Percentiles rank a stretch among this genome's conserved stretches.
Conservation (phyloP, 306 rosid species). For the Prosopis cineraria region DNA sequence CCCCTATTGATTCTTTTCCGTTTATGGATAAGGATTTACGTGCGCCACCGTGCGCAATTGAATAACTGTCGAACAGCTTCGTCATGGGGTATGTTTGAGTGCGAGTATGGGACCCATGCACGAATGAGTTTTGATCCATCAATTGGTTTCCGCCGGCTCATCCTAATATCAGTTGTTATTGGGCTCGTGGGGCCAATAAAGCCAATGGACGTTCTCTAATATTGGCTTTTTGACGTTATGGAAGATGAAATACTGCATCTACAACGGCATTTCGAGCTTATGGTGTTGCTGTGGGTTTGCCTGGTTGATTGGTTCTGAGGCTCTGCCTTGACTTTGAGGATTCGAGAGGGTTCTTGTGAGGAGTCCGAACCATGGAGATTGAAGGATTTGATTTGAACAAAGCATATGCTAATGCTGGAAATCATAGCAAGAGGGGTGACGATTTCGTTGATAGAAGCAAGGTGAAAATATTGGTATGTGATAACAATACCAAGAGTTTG, state of each 20-base stretch:
- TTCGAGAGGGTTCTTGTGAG: not conserved
- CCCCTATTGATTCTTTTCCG: not conserved
- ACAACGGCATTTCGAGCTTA: not conserved
- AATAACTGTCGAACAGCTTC: not conserved
- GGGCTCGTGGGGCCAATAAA: slow-evolving; percentile 18
- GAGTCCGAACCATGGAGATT: slow-evolving; percentile 49
- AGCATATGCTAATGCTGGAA: slow-evolving; percentile 41
- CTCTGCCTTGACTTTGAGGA: slow-evolving; percentile 4
- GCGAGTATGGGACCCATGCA: not conserved
- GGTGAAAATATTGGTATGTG: slow-evolving; percentile 91
- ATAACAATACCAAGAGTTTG: slow-evolving; percentile 71
- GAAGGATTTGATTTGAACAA: slow-evolving; percentile 62
- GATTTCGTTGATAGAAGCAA: slow-evolving; percentile 88
- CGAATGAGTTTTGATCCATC: not conserved
- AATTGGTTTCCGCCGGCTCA: not conserved
- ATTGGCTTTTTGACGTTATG: not conserved
- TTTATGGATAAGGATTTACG: not conserved
- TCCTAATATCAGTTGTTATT: not conserved
- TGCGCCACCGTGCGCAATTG: not conserved
- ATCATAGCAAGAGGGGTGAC: slow-evolving; percentile 52
- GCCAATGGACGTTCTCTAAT: not conserved
- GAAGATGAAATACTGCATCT: not conserved
- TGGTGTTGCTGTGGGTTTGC: not conserved
- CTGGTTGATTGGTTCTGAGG: not conserved
- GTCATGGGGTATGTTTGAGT: not conserved